A percentile compares a stretch with the other conserved stretches of the same genome.
Conservation (phyloP, 352 stramenopile species). For the Phytophthora sojae region DNA sequence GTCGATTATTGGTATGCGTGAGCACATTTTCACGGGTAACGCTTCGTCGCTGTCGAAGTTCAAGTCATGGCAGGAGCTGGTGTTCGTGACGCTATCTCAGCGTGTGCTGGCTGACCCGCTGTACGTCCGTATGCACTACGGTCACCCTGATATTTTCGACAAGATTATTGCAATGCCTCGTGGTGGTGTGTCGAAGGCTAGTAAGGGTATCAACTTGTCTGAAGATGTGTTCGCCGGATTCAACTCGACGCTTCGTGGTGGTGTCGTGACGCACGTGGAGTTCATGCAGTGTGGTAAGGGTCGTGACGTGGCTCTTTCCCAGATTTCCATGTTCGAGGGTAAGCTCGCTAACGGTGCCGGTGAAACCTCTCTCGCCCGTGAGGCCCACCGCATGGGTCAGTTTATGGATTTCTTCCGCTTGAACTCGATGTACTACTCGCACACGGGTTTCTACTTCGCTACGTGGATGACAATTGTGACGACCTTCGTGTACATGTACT, state of each 20-base stretch:
- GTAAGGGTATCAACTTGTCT: conserved; percentile 84
- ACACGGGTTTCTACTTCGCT: conserved; percentile 84
- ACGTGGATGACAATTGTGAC: conserved; percentile 88
- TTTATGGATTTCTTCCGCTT: conserved; percentile 87
- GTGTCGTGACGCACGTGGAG: conserved; percentile 75
- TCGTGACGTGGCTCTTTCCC: conserved; percentile 80
- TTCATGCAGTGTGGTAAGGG: conserved; percentile 87
- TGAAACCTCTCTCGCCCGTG: conserved; percentile 73
- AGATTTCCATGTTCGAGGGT: conserved; percentile 86
- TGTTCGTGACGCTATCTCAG: conserved; percentile 85
- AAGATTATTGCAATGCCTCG: conserved; percentile 76
- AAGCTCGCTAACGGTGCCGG: conserved; percentile 82
- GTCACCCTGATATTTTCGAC: conserved; percentile 85
- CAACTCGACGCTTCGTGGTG: conserved; percentile 71
- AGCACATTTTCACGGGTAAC: conserved; percentile 87
- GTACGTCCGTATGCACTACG: conserved; percentile 84
- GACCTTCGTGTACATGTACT: conserved; percentile 88
- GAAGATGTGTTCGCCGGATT: conserved; percentile 87
- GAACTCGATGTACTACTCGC: conserved; percentile 89
- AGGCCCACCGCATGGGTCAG: conserved; percentile 82
- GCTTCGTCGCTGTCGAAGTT: conserved; percentile 83
- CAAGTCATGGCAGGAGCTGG: conserved; percentile 81
- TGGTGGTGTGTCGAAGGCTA: conserved; percentile 81
- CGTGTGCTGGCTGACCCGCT: conserved; percentile 81
- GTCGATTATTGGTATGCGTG: conserved; percentile 85